Evolutionary conservation across 2,329 filamentous ascomycete genomes (phyloP), one percentile per base, ranked within the genome.

Genomic region (Cordyceps militaris): DNA sequence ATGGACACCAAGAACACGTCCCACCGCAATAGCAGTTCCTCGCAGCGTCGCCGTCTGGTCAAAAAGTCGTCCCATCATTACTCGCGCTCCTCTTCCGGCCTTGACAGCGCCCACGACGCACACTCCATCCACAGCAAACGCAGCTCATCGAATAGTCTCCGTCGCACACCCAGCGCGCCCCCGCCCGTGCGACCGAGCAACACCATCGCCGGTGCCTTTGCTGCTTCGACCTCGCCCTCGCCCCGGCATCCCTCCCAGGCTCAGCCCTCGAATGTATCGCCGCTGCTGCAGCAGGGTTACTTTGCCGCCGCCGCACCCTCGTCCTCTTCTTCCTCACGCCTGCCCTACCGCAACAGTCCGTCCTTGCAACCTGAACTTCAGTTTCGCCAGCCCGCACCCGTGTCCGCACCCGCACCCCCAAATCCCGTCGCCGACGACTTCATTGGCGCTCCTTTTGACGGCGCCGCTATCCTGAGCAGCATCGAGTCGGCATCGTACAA

Each of bases 391-490:
- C 66, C 61, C 54, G 50, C 36, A 16, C 36, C 50, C 2, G 13
- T 26, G 21, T 64, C 62, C 62, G 47, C 63, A 62, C 46, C 65
- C 63, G 43, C 62, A 60, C 63, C 57, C 60, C 21, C 40, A 44
- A 66, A 67, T 57, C 59, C 63, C 32, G 62, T 75, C 10, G 76
- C 80, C 57, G 81, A 84, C 70, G 83, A 86, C 63, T 74, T 86
- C 59, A 77, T 86, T 71, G 83, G 83, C 65, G 81, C 82, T 62
- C 83, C 83, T 44, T 86, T 86, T 70, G 83, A 86, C 80, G 79
- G 81, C 65, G 79, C 76, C 58, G 79, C 79, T 63, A 84, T 86
- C 64, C 74, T 86, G 65, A 80, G 77, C 69, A 81, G 81, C 64
- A 76, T 86, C 66, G 81, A 85, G 65, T 78, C 78, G 59, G 76